These are phyloP conservation scores for Pichia sp. DNA, from an alignment of 1,139 yeast genomes.

Conservation along the genomic window DNA sequence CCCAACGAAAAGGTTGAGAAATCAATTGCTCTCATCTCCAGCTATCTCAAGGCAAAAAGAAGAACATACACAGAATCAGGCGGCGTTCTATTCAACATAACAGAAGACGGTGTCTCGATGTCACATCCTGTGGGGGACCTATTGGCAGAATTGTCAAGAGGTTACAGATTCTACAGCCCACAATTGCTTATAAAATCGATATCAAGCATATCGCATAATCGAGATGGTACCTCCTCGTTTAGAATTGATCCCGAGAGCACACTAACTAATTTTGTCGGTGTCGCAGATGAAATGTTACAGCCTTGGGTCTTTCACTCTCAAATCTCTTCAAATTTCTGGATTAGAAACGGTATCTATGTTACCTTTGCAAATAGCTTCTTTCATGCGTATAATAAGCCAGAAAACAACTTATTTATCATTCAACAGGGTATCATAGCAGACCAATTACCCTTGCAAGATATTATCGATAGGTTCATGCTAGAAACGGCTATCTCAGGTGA, in stretches of 20 bases:
- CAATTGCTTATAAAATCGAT: conserved; percentile 15
- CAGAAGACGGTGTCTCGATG: conserved; percentile 42
- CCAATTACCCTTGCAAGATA: conserved; percentile 40
- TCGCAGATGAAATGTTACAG: conserved; percentile 56
- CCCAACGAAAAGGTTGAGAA: conserved; percentile 22
- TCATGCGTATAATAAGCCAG: conserved; percentile 44
- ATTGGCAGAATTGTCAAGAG: conserved; percentile 40
- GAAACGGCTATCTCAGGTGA: conserved; percentile 46
- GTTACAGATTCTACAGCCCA: conserved; percentile 30
- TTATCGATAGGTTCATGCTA: conserved; percentile 61
- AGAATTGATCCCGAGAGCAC: conserved; percentile 30
- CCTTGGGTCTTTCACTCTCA: conserved; percentile 70
- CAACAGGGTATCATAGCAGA: conserved; percentile 52
- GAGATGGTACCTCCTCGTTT: not conserved
- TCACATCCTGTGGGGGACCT: conserved; percentile 58
- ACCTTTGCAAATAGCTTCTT: conserved; percentile 44
- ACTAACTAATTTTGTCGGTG: conserved; percentile 25
- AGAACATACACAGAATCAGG: conserved; percentile 1
- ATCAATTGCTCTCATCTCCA: conserved; percentile 31
- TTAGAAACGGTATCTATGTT: conserved; percentile 60
- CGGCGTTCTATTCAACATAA: conserved; percentile 29
- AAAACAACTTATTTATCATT: conserved; percentile 53
- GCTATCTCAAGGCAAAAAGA: conserved; percentile 27
- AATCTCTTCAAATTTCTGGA: conserved; percentile 83
- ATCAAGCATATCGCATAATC: not conserved